A percentile compares a stretch with the other conserved stretches of the same genome.
Evolutionary conservation across 83 land plant genomes (phyloP).

Genomic region (Picea mariana): DNA sequence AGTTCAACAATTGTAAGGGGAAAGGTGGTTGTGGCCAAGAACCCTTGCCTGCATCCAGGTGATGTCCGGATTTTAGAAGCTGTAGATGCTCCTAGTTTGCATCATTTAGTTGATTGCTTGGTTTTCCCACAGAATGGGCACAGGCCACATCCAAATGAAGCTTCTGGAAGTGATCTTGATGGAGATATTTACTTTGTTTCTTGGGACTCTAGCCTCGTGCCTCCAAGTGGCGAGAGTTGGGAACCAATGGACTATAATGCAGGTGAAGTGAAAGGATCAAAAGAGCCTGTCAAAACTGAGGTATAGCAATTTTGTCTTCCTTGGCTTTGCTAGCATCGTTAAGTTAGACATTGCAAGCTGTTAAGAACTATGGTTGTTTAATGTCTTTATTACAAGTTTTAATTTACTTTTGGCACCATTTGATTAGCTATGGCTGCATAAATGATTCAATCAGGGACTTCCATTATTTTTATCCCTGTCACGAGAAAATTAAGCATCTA

Average conservation of each 20-base stretch:
- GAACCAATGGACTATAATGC: slow-evolving; percentile 70
- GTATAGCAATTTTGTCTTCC: too few relatives aligned
- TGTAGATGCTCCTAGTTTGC: slow-evolving; percentile 84
- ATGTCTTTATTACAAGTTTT: too few relatives aligned
- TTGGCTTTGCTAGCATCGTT: too few relatives aligned
- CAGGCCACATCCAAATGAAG: slow-evolving; percentile 82
- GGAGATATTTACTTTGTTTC: slow-evolving; percentile 89
- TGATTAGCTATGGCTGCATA: too few relatives aligned
- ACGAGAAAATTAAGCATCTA: too few relatives aligned
- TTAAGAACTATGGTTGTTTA: too few relatives aligned
- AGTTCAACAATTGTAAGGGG: slow-evolving; percentile 55
- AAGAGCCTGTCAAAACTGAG: too few relatives aligned
- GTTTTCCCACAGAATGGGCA: slow-evolving; percentile 92
- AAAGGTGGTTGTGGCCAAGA: slow-evolving; percentile 79
- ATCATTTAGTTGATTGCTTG: slow-evolving; percentile 83
- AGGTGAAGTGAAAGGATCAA: neutral
- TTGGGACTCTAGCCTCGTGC: slow-evolving; percentile 84
- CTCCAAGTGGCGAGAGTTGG: slow-evolving; percentile 53
- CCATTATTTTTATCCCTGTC: too few relatives aligned
- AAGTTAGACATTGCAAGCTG: too few relatives aligned
- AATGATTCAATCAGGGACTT: too few relatives aligned
- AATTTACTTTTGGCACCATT: too few relatives aligned
- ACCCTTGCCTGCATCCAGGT: slow-evolving; percentile 98
- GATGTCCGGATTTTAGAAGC: slow-evolving; percentile 87
- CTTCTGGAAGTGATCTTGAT: slow-evolving; percentile 96